These are phyloP conservation scores for Tolypocladium sp. DNA, from an alignment of 2,329 filamentous ascomycete genomes.

Conservation along the genomic window DNA sequence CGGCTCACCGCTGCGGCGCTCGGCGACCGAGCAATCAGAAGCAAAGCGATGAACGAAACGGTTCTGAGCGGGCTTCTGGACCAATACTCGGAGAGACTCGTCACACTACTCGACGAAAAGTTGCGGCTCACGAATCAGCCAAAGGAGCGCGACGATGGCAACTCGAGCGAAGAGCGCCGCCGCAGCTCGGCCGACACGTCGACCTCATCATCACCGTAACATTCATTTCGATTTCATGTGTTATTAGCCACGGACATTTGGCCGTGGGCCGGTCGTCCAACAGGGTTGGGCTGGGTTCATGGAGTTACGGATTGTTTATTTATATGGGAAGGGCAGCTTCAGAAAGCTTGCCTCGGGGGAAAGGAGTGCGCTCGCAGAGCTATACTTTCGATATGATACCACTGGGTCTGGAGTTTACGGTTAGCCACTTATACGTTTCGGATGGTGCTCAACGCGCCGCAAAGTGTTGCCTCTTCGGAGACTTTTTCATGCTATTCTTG, in stretches of 20 bases:
- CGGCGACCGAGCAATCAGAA: slow-evolving; percentile 45
- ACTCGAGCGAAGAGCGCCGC: slow-evolving; percentile 17
- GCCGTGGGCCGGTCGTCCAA: background rate
- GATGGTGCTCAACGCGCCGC: background rate
- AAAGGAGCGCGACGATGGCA: slow-evolving; percentile 19
- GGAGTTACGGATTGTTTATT: slow-evolving; percentile 4
- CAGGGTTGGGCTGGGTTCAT: background rate
- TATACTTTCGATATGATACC: slow-evolving; percentile 25
- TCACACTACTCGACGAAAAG: slow-evolving; percentile 65
- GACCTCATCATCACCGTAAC: slow-evolving; percentile 23
- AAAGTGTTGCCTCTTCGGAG: background rate
- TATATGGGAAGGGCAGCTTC: background rate
- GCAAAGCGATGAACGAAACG: slow-evolving; percentile 46
- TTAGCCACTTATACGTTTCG: background rate
- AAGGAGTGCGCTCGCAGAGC: slow-evolving; percentile 8
- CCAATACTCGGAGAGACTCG: slow-evolving; percentile 64
- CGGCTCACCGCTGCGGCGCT: slow-evolving; percentile 53
- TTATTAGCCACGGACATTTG: background rate
- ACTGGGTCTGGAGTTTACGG: slow-evolving; percentile 21
- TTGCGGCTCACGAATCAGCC: slow-evolving; percentile 39
- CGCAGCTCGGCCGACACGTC: slow-evolving; percentile 24
- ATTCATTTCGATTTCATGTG: slow-evolving; percentile 7
- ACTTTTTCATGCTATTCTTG: background rate
- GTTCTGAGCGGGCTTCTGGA: slow-evolving; percentile 58
- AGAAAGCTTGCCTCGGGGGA: slow-evolving; percentile 1